Percentiles rank a stretch among this genome's conserved stretches.
Evolutionary conservation across 495 filamentous ascomycete genomes (phyloP).

Genomic region (Xylaria acuta): DNA sequence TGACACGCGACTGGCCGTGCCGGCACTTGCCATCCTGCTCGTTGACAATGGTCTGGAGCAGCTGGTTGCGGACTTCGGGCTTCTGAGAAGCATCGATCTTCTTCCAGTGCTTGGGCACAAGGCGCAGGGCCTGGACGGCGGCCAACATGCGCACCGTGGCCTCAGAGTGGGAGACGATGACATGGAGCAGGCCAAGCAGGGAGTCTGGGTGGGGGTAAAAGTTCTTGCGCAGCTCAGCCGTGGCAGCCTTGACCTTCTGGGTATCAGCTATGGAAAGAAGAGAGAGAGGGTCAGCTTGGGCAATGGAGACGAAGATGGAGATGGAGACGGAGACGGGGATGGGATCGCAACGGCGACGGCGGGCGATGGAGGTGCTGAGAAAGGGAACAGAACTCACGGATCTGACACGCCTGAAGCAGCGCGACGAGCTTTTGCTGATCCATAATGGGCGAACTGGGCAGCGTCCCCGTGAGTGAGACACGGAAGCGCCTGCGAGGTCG

Average conservation of each 20-base stretch:
- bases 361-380: background rate
- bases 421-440: slow-evolving; percentile 75
- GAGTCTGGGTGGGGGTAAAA: slow-evolving; percentile 87
- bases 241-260: slow-evolving; percentile 83
- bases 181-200: slow-evolving; percentile 81
- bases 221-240: slow-evolving; percentile 85
- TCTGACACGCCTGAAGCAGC: slow-evolving; percentile 75
- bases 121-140: slow-evolving; percentile 81
- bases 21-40: slow-evolving; percentile 77
- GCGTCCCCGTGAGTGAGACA: slow-evolving; percentile 17
- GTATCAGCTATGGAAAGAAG: slow-evolving; percentile 67
- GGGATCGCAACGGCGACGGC: background rate
- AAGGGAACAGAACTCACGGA: slow-evolving; percentile 61
- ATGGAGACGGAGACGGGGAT: no score
- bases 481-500: slow-evolving; percentile 17
- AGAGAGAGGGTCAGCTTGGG: slow-evolving; percentile 25
- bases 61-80: slow-evolving; percentile 75
- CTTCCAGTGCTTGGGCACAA: slow-evolving; percentile 88
- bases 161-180: slow-evolving; percentile 76
- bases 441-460: slow-evolving; percentile 53
- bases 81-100: slow-evolving; percentile 65
- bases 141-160: slow-evolving; percentile 82
- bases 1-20: slow-evolving; percentile 85
- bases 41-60: slow-evolving; percentile 80
- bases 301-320: no score